A percentile compares a stretch with the other conserved stretches of the same genome.
phyloP scores from a whole-genome alignment of 2,329 filamentous ascomycete species.

The Chaetomium sp. region DNA sequence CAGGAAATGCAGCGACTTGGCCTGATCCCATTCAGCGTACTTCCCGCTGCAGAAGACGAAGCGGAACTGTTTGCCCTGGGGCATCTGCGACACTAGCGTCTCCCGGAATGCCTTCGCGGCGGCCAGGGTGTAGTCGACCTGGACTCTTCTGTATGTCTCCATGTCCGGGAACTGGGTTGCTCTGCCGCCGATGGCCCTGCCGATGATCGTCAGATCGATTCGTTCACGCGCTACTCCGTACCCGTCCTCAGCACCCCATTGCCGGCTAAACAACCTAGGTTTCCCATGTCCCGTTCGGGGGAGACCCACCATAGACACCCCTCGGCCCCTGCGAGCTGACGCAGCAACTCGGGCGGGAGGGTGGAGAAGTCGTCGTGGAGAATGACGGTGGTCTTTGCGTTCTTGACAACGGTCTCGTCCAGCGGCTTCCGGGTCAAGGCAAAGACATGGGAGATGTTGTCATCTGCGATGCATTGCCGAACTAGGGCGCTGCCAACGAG shows the following conservation, averaged over 20 bases:
- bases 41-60: constrained; percentile 49
- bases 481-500: constrained; percentile 56
- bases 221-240: not conserved
- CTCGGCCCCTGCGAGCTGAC: constrained; percentile 37
- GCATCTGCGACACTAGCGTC: constrained; percentile 42
- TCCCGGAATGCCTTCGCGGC: constrained; percentile 44
- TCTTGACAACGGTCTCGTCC: constrained; percentile 44
- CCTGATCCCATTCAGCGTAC: constrained; percentile 34
- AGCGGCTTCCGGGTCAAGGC: constrained; percentile 51
- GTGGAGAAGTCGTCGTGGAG: constrained; percentile 56
- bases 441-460: constrained; percentile 54
- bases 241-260: no score
- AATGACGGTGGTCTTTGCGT: constrained; percentile 54
- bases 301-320: constrained; percentile 21
- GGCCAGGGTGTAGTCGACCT: constrained; percentile 60
- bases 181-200: constrained; percentile 47
- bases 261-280: not conserved
- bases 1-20: constrained; percentile 43
- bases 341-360: constrained; percentile 51
- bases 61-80: constrained; percentile 42
- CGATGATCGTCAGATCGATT: not conserved
- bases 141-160: constrained; percentile 51
- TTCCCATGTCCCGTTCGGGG: not conserved
- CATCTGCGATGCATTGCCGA: constrained; percentile 51
- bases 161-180: constrained; percentile 54